Conservation (phyloP, 2,329 filamentous ascomycete genomes). For the Neospermospora avenae region DNA sequence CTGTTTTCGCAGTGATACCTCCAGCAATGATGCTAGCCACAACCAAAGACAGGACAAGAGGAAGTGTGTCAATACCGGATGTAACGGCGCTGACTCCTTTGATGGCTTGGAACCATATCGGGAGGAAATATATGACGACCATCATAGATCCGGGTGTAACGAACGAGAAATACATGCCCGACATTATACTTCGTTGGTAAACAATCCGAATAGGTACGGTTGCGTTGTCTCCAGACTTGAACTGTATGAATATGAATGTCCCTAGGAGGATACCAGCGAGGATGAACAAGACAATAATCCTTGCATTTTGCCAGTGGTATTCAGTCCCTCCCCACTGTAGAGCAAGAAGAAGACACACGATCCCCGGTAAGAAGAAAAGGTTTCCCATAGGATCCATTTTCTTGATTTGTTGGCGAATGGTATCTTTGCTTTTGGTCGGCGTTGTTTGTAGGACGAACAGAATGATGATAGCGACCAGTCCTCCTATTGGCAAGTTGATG, state of each 20-base stretch:
- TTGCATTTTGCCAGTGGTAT: slow-evolving; percentile 34
- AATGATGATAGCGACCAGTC: slow-evolving; percentile 18
- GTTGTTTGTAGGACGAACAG: slow-evolving; percentile 19
- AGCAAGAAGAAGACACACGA: slow-evolving; percentile 34
- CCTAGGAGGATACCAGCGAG: slow-evolving; percentile 31
- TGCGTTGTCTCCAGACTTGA: slow-evolving; percentile 38
- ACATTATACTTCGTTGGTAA: slow-evolving; percentile 37
- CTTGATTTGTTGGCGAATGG: slow-evolving; percentile 39
- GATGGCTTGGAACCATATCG: slow-evolving; percentile 48
- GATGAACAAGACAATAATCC: slow-evolving; percentile 38
- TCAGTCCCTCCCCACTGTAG: slow-evolving; percentile 36
- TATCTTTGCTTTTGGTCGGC: slow-evolving; percentile 17
- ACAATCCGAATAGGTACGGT: slow-evolving; percentile 41
- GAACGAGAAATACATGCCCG: slow-evolving; percentile 34
- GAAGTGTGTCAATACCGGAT: slow-evolving; percentile 37
- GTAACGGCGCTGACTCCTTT: slow-evolving; percentile 40
- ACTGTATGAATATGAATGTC: slow-evolving; percentile 35
- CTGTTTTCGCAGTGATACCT: slow-evolving; percentile 30
- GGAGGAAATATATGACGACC: slow-evolving; percentile 47
- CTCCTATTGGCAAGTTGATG: slow-evolving; percentile 40
- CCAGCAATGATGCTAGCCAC: slow-evolving; percentile 33
- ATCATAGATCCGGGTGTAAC: slow-evolving; percentile 34
- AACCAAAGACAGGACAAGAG: slow-evolving; percentile 35
- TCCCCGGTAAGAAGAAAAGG: slow-evolving; percentile 34
- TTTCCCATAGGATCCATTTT: slow-evolving; percentile 38